Evolutionary conservation across 768 basidiomycete genomes (phyloP), one percentile per base, ranked within the genome.

Genomic region (Leccinum uliginosum): DNA sequence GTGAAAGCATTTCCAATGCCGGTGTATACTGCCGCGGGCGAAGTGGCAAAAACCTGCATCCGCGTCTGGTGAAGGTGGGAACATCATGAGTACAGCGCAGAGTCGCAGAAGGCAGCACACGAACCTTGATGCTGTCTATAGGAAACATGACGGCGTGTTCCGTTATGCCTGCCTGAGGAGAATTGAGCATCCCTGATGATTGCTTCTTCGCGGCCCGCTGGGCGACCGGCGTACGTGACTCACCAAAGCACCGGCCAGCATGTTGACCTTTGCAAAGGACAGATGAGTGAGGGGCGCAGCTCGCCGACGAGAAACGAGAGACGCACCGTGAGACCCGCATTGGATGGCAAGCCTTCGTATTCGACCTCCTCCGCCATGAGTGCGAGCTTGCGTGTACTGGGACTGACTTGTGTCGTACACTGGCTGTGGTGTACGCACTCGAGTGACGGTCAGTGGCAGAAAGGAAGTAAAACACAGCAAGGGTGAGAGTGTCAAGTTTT

Each of bases 131-230:
- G 67, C 93, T 96, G 76, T 99, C 97, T 60, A 98, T 78, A 6
- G 97, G 97, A 71, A 91, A 99, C 89, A 99, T 98, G 70, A 97
- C 93, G 29, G 94, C 91, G 76, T 99, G 97, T 73, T 99, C 97
- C 53, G 95, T 94, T 65, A 99, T 98, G 59, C 97, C 97, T 65
- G 97, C 97, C 94, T 96, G 70, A 24, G 57, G 26, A 62, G 45
- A 10, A n/a, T 26, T 71, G 21, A 73, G 61, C 53, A 56, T 45
- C 29, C 6, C 7, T 54, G 51, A 6, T 19, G 10, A 34, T 53
- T 40, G 15, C 34, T 29, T 32, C 47, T 30, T 30, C 35, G 40
- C 44, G 27, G 26, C 32, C 38, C 32, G 38, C 32, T 26, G 45
- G 24, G 34, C 48, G 35, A 55, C 52, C 40, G 21, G 19, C 32